Conservation (phyloP, 2,329 filamentous ascomycete species). For the Curvularia sp. region DNA sequence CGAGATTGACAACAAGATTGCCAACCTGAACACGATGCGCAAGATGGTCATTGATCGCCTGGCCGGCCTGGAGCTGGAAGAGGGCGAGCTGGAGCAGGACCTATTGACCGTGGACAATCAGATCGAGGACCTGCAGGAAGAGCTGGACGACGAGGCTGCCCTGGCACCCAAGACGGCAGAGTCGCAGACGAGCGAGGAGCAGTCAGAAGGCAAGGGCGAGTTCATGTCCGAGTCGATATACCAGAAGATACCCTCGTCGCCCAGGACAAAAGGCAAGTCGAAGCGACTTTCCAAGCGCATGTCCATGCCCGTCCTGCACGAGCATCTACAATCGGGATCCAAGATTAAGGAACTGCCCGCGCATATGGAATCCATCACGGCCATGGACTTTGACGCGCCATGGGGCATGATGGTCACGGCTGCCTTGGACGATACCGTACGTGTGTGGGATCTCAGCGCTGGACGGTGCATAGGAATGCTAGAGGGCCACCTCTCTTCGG, state of each 20-base stretch:
- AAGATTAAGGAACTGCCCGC: conserved; percentile 87
- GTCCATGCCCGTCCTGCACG: conserved; percentile 94
- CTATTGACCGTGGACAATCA: conserved; percentile 68
- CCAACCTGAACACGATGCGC: conserved; percentile 91
- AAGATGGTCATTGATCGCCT: conserved; percentile 88
- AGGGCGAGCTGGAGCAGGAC: conserved; percentile 87
- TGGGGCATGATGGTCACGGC: conserved; percentile 95
- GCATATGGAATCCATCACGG: conserved; percentile 86
- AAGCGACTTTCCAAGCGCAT: conserved; percentile 69
- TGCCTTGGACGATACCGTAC: conserved; percentile 89
- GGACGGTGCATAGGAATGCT: conserved; percentile 90
- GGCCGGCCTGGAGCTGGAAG: conserved; percentile 86
- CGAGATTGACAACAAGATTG: conserved; percentile 96
- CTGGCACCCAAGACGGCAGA: conserved; percentile 53
- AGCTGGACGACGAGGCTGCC: conserved; percentile 60
- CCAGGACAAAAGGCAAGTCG: conserved; percentile 57
- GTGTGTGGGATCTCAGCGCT: conserved; percentile 95
- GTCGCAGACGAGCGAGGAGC: conserved; percentile 56
- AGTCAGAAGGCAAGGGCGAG: conserved; percentile 61
- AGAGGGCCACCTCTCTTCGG: conserved; percentile 93
- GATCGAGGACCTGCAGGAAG: conserved; percentile 69
- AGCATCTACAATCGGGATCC: conserved; percentile 90
- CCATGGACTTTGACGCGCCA: conserved; percentile 94
- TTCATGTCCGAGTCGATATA: conserved; percentile 99
- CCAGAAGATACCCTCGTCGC: conserved; percentile 76